Evolutionary conservation across 164 flowering plant genomes (phyloP).

Genomic region (Litsea cubeba): DNA sequence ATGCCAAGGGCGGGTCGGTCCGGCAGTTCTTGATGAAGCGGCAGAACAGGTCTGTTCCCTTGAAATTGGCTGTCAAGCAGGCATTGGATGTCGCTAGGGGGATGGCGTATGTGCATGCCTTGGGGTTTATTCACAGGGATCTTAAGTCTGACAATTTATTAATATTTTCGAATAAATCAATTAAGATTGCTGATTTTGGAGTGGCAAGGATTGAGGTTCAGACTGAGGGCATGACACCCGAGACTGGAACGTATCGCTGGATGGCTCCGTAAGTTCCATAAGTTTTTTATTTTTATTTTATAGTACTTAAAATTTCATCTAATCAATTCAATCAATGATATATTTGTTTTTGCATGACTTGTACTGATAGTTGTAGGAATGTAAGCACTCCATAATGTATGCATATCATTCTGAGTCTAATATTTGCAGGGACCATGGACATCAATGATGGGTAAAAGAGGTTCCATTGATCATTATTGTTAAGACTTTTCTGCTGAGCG

Average conservation of each 20-base stretch:
- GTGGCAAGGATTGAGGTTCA: slow-evolving; percentile 78
- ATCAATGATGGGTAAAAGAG: background rate
- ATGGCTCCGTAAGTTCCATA: slow-evolving; percentile 69
- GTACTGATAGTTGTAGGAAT: background rate
- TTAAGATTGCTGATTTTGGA: slow-evolving; percentile 75
- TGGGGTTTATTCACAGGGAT: slow-evolving; percentile 62
- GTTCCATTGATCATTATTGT: background rate
- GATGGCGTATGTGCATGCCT: slow-evolving; percentile 68
- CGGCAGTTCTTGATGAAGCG: slow-evolving; percentile 53
- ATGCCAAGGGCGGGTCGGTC: slow-evolving; percentile 77
- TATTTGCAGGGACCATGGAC: background rate
- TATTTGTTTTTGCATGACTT: background rate
- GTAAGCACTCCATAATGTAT: background rate
- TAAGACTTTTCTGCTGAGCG: too few species aligned
- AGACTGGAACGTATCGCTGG: slow-evolving; percentile 80
- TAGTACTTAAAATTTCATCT: background rate
- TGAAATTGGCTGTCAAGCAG: slow-evolving; percentile 61
- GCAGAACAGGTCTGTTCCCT: slow-evolving; percentile 50
- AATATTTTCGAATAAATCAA: slow-evolving; percentile 48
- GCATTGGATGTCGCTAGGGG: slow-evolving; percentile 80
- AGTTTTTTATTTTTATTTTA: background rate
- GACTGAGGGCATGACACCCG: slow-evolving; percentile 77
- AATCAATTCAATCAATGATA: background rate
- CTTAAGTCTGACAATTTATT: slow-evolving; percentile 67
- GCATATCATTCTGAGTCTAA: background rate